Conservation (phyloP, 352 stramenopile species). For the Phytophthora pseudosyringae region DNA sequence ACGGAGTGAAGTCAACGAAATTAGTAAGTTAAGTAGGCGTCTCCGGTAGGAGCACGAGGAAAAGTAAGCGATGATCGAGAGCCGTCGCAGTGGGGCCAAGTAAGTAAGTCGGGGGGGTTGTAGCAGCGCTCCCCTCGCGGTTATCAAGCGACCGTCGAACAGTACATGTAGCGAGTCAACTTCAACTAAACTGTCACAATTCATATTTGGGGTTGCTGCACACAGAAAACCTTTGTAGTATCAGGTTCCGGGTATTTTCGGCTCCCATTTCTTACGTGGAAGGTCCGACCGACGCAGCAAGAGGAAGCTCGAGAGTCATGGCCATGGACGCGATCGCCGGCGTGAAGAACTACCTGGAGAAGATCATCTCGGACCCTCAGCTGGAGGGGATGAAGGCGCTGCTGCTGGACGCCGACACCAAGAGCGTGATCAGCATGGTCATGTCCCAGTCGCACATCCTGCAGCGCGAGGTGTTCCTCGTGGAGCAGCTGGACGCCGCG, state of each 20-base stretch:
- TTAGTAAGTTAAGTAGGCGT: constrained; percentile 24
- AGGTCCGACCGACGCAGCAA: not conserved
- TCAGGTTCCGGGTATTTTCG: constrained; percentile 16
- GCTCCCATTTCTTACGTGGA: constrained; percentile 13
- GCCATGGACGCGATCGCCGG: constrained; percentile 79
- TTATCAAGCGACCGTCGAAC: too few species aligned
- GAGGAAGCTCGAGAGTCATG: constrained; percentile 33
- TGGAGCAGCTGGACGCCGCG: constrained; percentile 89
- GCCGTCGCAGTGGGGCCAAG: constrained; percentile 5
- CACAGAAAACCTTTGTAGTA: constrained; percentile 4
- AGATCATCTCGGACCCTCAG: constrained; percentile 83
- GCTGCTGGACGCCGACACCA: constrained; percentile 95
- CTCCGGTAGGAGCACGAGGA: not conserved
- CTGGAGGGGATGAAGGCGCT: constrained; percentile 97
- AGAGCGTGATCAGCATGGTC: constrained; percentile 95
- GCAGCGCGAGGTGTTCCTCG: constrained; percentile 95
- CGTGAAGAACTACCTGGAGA: constrained; percentile 80
- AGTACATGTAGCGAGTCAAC: not conserved
- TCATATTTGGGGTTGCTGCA: constrained; percentile 6
- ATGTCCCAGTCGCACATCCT: constrained; percentile 97
- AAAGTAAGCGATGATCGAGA: not conserved
- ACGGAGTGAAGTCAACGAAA: constrained; percentile 3
- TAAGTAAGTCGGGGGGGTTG: not conserved
- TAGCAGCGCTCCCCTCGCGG: too few species aligned
- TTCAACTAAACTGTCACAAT: constrained; percentile 14